Evolutionary conservation across 176 grass and related monocot genomes (phyloP), one percentile per base, ranked within the genome.

Genomic region (Triticum dicoccoides): DNA sequence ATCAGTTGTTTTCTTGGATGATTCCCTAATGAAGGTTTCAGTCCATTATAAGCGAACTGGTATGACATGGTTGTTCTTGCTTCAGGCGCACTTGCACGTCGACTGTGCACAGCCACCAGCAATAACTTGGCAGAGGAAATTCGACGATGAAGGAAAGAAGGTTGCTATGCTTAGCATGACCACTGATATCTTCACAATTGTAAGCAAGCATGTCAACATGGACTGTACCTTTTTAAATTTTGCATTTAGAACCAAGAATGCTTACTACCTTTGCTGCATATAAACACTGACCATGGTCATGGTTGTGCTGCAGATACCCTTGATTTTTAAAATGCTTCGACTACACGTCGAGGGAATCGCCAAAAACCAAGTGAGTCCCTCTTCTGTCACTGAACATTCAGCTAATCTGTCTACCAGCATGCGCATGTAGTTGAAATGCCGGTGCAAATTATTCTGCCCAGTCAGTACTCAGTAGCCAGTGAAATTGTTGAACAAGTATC

Each of bases 81-180:
- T 61, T 51, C 30, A 95, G 90, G 41, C n/a, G 6, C 72, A 56
- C 18, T 32, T 23, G 58, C 10, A 5, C 11, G 74, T 84, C 64
- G 81, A 89, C 24, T 52, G 74, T 11, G 35, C 58, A 1, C 76
- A 82, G 4, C 93, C 88, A 2, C 64, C 87, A 2, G 67, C 58
- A 1, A 86, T 52, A 66, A 89, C 83, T 42, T 95, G 93, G 93
- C 69, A 95, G 62, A 95, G 88, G 33, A 83, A 73, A 34, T 44
- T 95, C 37, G 44, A 85, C 10, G 88, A 95, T 82, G 80, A 95
- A 45, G 93, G 89, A 23, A 95, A 91, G 89, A 95, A 95, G 70
- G 23, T 88, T 21, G 25, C 80, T 15, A 83, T 80, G 82, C 80
- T 93, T 27, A 85, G 56, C 82, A 44, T 91, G 62, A 76, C 83